phyloP scores from a whole-genome alignment of 345 rosid species.

The Euphorbia lathyris region DNA sequence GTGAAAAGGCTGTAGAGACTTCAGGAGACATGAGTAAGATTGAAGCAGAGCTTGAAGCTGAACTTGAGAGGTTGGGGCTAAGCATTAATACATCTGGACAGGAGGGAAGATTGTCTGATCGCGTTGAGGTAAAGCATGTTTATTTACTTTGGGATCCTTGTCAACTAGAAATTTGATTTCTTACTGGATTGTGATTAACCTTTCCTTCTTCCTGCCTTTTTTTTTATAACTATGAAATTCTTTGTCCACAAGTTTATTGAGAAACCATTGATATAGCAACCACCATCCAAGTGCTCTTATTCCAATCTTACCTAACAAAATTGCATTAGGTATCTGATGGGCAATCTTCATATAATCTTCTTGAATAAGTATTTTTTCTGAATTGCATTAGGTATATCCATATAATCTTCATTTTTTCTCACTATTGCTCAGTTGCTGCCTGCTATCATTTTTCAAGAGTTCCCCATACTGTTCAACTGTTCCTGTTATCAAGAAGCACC shows the following conservation, averaged over 20 bases:
- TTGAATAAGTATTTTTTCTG: too few relatives aligned
- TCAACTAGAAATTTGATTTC: slow-evolving; percentile 7
- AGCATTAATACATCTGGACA: slow-evolving; percentile 45
- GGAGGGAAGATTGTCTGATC: slow-evolving; percentile 44
- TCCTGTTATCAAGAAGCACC: too few relatives aligned
- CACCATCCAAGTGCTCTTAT: not conserved
- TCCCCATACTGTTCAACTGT: too few relatives aligned
- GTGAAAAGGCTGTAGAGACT: slow-evolving; percentile 36
- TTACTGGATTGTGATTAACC: not conserved
- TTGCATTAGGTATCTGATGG: too few relatives aligned
- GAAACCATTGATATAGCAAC: not conserved
- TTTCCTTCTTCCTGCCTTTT: not conserved
- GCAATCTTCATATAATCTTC: too few relatives aligned
- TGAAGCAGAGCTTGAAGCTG: slow-evolving; percentile 98
- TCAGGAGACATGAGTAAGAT: slow-evolving; percentile 62
- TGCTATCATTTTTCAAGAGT: too few relatives aligned
- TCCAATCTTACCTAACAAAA: not conserved
- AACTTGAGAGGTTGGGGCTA: slow-evolving; percentile 83
- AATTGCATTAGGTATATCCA: too few relatives aligned
- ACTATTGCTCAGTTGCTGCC: too few relatives aligned
- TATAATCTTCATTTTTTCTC: too few relatives aligned
- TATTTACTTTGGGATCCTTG: not conserved
- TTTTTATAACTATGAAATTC: not conserved
- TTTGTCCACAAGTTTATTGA: not conserved
- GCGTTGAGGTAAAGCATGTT: slow-evolving; percentile 45